Evolutionary conservation across 768 basidiomycete species (phyloP).

Genomic region (button mushroom (Agaricus bisporus)): DNA sequence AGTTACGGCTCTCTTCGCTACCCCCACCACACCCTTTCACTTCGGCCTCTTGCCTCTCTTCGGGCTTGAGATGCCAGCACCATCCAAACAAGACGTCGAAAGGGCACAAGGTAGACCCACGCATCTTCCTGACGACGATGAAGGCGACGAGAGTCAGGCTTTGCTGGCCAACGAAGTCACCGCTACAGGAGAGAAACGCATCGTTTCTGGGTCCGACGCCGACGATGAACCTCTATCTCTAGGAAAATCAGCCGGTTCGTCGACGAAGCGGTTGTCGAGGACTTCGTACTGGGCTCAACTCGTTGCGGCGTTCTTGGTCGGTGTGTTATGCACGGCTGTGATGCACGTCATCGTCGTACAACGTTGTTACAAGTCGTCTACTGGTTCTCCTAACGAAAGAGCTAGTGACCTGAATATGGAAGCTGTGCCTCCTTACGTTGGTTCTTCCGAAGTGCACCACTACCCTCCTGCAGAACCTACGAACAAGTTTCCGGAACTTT

Average conservation of each 20-base stretch:
- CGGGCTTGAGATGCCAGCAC: neutral
- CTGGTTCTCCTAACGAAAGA: neutral
- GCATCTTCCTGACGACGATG: slow-evolving; percentile 1
- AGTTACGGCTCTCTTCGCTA: neutral
- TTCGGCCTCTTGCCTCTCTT: neutral
- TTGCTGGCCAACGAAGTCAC: neutral
- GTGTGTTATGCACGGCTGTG: slow-evolving; percentile 6
- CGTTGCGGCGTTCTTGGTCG: slow-evolving; percentile 5
- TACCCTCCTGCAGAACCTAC: slow-evolving; percentile 74
- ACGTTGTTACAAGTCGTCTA: neutral
- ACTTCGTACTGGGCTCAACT: slow-evolving; percentile 4
- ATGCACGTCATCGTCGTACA: slow-evolving; percentile 4
- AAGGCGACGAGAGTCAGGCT: slow-evolving; percentile 6
- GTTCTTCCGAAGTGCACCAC: slow-evolving; percentile 61
- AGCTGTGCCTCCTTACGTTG: slow-evolving; percentile 61
- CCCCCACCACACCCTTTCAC: neutral
- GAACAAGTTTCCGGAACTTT: slow-evolving; percentile 64
- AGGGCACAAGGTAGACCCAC: neutral
- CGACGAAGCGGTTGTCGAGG: slow-evolving; percentile 2
- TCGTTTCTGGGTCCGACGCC: neutral
- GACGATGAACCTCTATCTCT: neutral
- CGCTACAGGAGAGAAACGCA: neutral
- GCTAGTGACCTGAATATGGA: neutral
- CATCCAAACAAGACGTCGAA: neutral
- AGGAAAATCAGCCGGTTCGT: neutral